These are phyloP conservation scores for Castanopsis chinensis DNA, from an alignment of 306 rosid species.

Conservation along the genomic window DNA sequence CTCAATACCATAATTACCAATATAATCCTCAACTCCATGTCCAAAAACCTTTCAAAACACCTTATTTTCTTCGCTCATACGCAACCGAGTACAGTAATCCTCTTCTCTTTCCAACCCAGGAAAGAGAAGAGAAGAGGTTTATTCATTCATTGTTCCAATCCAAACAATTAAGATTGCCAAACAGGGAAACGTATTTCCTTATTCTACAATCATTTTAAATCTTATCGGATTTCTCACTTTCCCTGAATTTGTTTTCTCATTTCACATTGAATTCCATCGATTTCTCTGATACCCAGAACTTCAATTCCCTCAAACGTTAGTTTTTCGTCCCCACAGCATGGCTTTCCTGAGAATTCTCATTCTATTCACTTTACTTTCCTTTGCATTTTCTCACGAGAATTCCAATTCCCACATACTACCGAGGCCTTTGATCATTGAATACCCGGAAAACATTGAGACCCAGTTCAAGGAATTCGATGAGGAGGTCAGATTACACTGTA, in stretches of 20 bases:
- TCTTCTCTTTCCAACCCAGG: not conserved
- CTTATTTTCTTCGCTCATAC: not conserved
- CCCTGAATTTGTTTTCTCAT: not conserved
- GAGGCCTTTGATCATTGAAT: constrained; percentile 58
- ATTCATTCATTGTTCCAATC: too few relatives aligned
- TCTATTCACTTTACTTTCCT: constrained; percentile 33
- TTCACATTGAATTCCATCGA: not conserved
- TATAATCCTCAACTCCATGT: not conserved
- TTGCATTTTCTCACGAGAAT: constrained; percentile 41
- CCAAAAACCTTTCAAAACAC: not conserved
- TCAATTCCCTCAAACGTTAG: not conserved
- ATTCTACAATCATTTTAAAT: not conserved
- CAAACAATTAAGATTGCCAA: not conserved
- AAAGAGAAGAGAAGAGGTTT: not conserved
- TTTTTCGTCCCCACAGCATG: constrained; percentile 16
- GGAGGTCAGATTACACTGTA: constrained; percentile 44
- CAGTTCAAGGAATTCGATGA: constrained; percentile 27
- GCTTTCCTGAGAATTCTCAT: constrained; percentile 19
- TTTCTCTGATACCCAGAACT: constrained; percentile 7
- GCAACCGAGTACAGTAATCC: not conserved
- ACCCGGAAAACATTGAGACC: constrained; percentile 26
- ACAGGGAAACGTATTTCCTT: not conserved
- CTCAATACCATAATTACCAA: too few relatives aligned
- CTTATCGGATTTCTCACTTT: not conserved
- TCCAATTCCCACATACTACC: constrained; percentile 41